phyloP scores from a whole-genome alignment of 83 land plant species.

The Diphasiastrum complanatum region DNA sequence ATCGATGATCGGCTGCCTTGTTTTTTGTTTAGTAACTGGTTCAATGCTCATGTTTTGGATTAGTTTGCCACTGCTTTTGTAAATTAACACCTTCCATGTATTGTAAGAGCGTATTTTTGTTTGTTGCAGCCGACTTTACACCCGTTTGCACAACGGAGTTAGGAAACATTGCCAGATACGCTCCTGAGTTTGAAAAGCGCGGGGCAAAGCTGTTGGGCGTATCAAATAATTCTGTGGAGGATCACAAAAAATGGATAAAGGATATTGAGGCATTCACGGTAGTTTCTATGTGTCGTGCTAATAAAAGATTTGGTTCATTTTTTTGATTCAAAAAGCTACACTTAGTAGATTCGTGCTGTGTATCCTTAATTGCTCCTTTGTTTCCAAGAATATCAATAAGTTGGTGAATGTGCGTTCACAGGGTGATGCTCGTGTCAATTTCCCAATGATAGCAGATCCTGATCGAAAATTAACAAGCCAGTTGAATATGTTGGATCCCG shows the following conservation, averaged over 20 bases:
- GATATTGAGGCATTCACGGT: conserved; percentile 77
- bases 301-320: background rate
- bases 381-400: background rate
- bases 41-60: background rate
- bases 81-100: background rate
- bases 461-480: conserved; percentile 47
- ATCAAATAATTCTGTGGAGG: conserved; percentile 62
- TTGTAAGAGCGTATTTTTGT: background rate
- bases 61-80: background rate
- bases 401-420: conserved; percentile 17
- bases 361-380: background rate
- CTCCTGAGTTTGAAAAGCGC: conserved; percentile 58
- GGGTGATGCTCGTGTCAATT: conserved; percentile 50
- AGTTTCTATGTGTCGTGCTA: background rate
- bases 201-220: conserved; percentile 86
- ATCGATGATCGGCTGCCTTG: too few species aligned
- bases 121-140: conserved; percentile 67
- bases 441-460: conserved; percentile 84
- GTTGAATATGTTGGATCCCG: conserved; percentile 89
- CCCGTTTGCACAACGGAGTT: conserved; percentile 97
- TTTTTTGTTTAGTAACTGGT: too few species aligned
- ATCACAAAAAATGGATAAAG: conserved; percentile 70
- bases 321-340: background rate
- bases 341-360: too few species aligned
- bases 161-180: conserved; percentile 57